phyloP scores from a whole-genome alignment of 1,284 basidiomycete genomes.

The Cystobasidium pallidum region DNA sequence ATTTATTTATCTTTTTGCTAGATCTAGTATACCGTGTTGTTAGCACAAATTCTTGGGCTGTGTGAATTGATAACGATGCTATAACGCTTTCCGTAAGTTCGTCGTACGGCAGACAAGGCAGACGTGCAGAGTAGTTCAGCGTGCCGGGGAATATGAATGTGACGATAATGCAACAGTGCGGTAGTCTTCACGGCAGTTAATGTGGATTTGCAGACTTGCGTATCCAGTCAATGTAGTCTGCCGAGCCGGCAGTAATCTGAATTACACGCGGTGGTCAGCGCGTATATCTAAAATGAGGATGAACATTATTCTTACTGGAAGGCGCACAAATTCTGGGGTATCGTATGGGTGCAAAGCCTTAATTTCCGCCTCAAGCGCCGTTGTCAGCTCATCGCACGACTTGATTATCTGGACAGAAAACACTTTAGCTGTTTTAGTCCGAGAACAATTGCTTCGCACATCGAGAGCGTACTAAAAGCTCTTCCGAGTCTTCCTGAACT shows the following conservation, averaged over 20 bases:
- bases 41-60: neutral
- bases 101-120: no score
- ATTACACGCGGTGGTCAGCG: neutral
- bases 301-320: constrained; percentile 15
- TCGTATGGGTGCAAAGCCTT: constrained; percentile 35
- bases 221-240: constrained; percentile 37
- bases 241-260: constrained; percentile 28
- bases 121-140: no score
- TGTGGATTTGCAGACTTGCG: constrained; percentile 1
- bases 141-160: no score
- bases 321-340: constrained; percentile 32
- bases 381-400: constrained; percentile 2
- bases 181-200: no score
- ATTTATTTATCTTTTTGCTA: neutral
- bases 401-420: constrained; percentile 31
- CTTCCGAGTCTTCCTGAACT: constrained; percentile 38
- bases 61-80: no score
- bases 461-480: constrained; percentile 27
- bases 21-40: neutral
- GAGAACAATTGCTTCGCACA: no score
- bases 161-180: no score
- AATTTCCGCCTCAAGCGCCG: constrained; percentile 10
- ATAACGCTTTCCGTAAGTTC: no score
- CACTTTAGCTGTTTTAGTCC: neutral
- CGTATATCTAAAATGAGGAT: neutral